Conservation (phyloP, 768 basidiomycete genomes). For the Phanerodontia chrysosporium region DNA sequence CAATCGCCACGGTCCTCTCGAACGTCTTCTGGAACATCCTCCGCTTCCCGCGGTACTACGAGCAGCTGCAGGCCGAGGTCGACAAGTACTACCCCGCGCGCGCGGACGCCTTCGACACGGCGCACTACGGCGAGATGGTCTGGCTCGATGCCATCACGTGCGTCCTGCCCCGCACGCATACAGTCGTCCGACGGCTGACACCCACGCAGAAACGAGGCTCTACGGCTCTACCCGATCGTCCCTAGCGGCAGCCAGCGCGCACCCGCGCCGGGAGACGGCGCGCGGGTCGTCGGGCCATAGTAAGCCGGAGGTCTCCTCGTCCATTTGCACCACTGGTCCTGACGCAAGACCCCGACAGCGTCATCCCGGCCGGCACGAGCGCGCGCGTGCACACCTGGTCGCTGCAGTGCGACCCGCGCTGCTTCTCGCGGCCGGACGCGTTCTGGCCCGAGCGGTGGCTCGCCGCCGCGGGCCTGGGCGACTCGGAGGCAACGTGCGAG, state of each 20-base stretch:
- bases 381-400: constrained; percentile 32
- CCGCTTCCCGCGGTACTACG: constrained; percentile 28
- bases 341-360: constrained; percentile 5
- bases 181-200: not conserved
- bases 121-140: constrained; percentile 16
- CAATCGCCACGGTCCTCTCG: constrained; percentile 34
- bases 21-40: constrained; percentile 33
- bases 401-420: constrained; percentile 38
- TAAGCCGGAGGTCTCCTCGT: not conserved
- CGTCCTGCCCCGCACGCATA: not conserved
- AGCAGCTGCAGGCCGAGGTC: constrained; percentile 35
- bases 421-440: constrained; percentile 36
- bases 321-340: not conserved
- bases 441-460: constrained; percentile 44
- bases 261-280: constrained; percentile 21
- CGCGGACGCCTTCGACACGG: constrained; percentile 19
- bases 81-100: constrained; percentile 34
- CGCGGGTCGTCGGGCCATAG: constrained; percentile 6
- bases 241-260: constrained; percentile 36
- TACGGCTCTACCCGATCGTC: constrained; percentile 41
- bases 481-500: too few species aligned
- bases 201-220: constrained; percentile 36
- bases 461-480: constrained; percentile 6
- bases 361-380: constrained; percentile 15
- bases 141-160: constrained; percentile 23